Base-by-base conservation (phyloP, 1,139 yeast species). In the Hyphopichia burtonii region DNA sequence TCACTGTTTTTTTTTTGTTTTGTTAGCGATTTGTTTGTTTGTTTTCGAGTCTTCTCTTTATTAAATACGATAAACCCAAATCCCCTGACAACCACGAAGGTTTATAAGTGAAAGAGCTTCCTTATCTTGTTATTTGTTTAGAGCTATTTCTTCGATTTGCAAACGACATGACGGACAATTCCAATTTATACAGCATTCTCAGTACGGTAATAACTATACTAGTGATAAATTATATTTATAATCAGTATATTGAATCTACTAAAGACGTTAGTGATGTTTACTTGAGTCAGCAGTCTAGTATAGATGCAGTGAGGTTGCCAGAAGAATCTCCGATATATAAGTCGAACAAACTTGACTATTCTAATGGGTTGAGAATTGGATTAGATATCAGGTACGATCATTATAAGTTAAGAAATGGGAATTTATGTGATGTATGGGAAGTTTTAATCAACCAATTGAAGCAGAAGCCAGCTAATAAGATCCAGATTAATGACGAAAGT, bases 351-450 rank as follows among this genome's bases (percentile, higher is more conserved):
- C 73, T 82, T 17, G 87, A 85, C 33, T 75, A 75, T 53, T 82
- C 83, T 2, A 64, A 76, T 45, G 83, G 85, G 0, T 66, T 85
- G 36, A 69, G 83, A 19, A 79, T 86, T 1, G 94, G 94, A 0
- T 63, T 86, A 39, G 80, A 80, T 37, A 74, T 86, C 19, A 70
- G 86, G 41, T 71, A 72, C 45, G 71, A 76, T 39, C 82, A 77
- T 30, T 85, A 83, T 59, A 81, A 78, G 52, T 53, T 83, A 17
- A 68, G 93, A 49, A 82, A 82, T 54, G 93, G 93, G 8, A 82
- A 80, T 49, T 61, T 84, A 43, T 74, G 80, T 52, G 94, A 84
- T 60, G 59, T 84, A 3, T 85, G 91, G 90, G 66, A 63, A 42
- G 43, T 72, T 12, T 61, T 66, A 17, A 50, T 71, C 45, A 50